phyloP scores from a whole-genome alignment of 306 rosid species.

The Begonia peltatifolia region DNA sequence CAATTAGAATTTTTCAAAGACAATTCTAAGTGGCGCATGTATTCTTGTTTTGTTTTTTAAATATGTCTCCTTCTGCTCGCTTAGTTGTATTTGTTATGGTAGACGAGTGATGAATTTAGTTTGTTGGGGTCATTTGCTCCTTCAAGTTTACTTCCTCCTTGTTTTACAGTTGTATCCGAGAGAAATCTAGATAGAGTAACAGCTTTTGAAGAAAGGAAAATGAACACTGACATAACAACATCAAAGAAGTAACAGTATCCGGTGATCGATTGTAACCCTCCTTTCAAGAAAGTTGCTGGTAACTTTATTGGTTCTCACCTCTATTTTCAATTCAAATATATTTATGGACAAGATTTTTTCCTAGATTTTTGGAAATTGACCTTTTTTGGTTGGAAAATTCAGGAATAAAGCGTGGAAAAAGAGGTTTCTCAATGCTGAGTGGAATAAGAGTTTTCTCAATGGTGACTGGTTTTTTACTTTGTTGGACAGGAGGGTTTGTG shows the following conservation, averaged over 20 bases:
- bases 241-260: constrained; percentile 78
- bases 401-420: constrained; percentile 98
- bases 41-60: no score
- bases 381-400: background rate
- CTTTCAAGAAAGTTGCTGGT: constrained; percentile 70
- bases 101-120: no score
- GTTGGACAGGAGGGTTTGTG: constrained; percentile 89
- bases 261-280: constrained; percentile 88
- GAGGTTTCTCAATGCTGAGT: no score
- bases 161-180: no score
- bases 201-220: constrained; percentile 5
- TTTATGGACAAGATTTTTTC: background rate
- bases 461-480: constrained; percentile 89
- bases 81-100: no score
- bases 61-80: no score
- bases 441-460: constrained; percentile 87
- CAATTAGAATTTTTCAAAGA: no score
- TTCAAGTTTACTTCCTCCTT: no score
- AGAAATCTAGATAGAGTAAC: no score
- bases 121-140: no score
- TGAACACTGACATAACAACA: constrained; percentile 91
- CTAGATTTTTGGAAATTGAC: background rate
- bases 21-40: no score
- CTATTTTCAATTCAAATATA: no score
- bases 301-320: constrained; percentile 49